A percentile compares a stretch with the other conserved stretches of the same genome.
phyloP scores from a whole-genome alignment of 1,284 basidiomycete genomes.

The Hemileia vastatrix region DNA sequence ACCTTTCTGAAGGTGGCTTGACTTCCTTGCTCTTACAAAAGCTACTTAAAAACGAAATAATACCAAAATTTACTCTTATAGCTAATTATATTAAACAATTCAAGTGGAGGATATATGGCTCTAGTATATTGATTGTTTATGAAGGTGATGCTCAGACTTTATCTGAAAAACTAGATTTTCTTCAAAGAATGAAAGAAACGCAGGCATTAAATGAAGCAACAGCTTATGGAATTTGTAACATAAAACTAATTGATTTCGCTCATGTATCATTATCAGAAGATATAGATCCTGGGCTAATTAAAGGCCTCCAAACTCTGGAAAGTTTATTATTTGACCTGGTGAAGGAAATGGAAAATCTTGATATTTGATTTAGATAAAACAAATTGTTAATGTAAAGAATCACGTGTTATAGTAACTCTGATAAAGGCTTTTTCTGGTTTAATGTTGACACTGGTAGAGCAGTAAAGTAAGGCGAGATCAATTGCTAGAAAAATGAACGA shows the following conservation, averaged over 20 bases:
- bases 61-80: conserved; percentile 6
- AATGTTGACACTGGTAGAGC: too few species aligned
- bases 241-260: conserved; percentile 20
- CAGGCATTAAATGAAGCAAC: background rate
- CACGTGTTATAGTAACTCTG: too few species aligned
- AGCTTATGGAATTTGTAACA: background rate
- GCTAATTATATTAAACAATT: conserved; percentile 1
- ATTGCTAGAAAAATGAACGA: too few species aligned
- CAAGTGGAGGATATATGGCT: conserved; percentile 15
- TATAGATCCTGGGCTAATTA: conserved; percentile 10
- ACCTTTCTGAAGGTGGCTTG: background rate
- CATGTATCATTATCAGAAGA: conserved; percentile 1
- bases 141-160: too few species aligned
- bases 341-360: too few species aligned
- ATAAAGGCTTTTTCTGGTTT: too few species aligned
- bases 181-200: background rate
- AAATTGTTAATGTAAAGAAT: too few species aligned
- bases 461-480: too few species aligned
- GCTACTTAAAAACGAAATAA: conserved; percentile 3
- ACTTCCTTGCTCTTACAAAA: background rate
- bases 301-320: conserved; percentile 12
- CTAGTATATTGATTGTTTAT: conserved; percentile 13
- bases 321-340: too few species aligned
- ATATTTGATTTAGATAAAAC: too few species aligned
- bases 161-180: too few species aligned